Conservation (phyloP, 2,329 filamentous ascomycete genomes). For the Nemania sp. region DNA sequence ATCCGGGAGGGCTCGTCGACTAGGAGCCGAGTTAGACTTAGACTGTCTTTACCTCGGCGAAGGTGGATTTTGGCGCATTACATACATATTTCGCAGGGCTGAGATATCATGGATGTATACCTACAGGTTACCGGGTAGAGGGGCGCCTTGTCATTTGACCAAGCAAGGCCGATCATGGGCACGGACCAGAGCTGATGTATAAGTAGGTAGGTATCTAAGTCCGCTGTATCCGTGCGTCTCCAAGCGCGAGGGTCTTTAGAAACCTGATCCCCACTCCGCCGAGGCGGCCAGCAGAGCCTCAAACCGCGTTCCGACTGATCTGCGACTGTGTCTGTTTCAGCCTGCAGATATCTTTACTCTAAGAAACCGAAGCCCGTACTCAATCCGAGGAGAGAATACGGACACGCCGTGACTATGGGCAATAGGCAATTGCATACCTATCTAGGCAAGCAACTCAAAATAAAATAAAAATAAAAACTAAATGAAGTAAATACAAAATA, state of each 20-base stretch:
- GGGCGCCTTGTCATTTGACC: conserved; percentile 7
- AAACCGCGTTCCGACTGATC: conserved; percentile 51
- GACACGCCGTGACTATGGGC: not conserved
- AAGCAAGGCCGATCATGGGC: conserved; percentile 28
- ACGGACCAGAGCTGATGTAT: not conserved
- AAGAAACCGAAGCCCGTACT: conserved; percentile 7
- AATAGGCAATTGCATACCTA: not conserved
- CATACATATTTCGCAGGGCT: conserved; percentile 27
- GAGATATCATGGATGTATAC: conserved; percentile 23
- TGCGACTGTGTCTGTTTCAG: conserved; percentile 52
- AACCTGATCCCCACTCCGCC: conserved; percentile 1
- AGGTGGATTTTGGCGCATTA: conserved; percentile 7
- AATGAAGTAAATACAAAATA: not conserved
- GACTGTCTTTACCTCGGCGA: not conserved
- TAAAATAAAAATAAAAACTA: not conserved
- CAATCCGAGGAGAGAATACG: conserved; percentile 3
- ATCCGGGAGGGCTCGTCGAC: not conserved
- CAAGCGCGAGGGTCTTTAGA: not conserved
- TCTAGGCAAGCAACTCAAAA: not conserved
- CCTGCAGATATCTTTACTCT: conserved; percentile 6
- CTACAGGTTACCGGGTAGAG: conserved; percentile 28
- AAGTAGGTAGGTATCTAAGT: not conserved
- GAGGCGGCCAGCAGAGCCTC: conserved; percentile 44
- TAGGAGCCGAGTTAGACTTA: not conserved
- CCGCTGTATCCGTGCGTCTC: conserved; percentile 4